Base-by-base conservation (phyloP, 768 basidiomycete species). In the Lentinula detonsa region DNA sequence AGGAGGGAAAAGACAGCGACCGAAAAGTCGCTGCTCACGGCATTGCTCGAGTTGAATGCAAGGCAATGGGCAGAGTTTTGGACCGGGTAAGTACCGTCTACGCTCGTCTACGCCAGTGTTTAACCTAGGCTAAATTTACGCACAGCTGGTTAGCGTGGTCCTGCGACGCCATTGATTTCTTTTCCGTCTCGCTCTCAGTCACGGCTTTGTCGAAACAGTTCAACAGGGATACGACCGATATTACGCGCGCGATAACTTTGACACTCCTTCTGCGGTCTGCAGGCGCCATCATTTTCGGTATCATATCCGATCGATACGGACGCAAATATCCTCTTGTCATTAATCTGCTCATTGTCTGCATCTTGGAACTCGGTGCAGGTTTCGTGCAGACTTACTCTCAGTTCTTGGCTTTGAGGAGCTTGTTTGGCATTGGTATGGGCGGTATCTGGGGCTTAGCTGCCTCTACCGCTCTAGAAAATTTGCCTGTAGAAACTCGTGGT, bases 381-480 rank as follows among this genome's bases (percentile, higher is more conserved):
- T 98, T 95, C 73, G 85, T 86, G 46, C 79, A 87, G 16, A 92
- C 86, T 0, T 98, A 84, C 74, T 35, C 62, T 0, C 79, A 88
- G 63, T 98, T 98, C 76, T 82, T 98, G 28, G 93, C 83, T 15
- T 78, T 93, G 5, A 83, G 95, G 5, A 82, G 87, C 1, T 78
- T 97, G 48, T 95, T 95, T 69, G 93, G 93, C 62, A 82, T 94
- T 55, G 88, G 86, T 0, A 93, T 94, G 91, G 91, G 92, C 37
- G 91, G 91, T 0, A 82, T 96, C 50, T 96, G 94, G 93, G 93
- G 93, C 16, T 76, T 93, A 34, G 82, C 92, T 0, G 78, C 90
- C 1, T 81, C 91, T 0, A 94, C 90, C 0, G 87, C 90, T 0
- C 85, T 97, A 40, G 95, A 97, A 71, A 95, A 91, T 70, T 80